Evolutionary conservation across 768 basidiomycete species (phyloP), one percentile per base, ranked within the genome.

Genomic region (Gymnopilus junonius): DNA sequence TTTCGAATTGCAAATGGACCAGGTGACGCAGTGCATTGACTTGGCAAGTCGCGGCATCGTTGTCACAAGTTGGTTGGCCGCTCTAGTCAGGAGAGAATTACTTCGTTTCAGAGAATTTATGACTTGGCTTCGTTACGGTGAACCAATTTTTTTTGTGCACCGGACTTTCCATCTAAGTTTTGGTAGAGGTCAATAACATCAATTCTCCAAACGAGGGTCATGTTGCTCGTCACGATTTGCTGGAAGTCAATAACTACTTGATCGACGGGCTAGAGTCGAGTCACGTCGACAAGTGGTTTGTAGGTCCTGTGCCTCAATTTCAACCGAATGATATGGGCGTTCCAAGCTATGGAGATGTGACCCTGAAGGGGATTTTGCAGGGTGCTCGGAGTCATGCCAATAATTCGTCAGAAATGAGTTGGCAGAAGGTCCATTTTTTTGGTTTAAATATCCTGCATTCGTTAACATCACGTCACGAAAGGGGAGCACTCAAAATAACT

Each of bases 181-280:
- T 29, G 37, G 62, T 69, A 85, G 83, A 82, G 74, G 84, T 83
- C 51, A 74, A 76, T 59, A 82, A 83, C 60, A 77, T 81, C 61
- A 88, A 86, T 69, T 76, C 84, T 35, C 73, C 80, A 50, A 79
- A 77, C 64, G 91, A 92, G 55, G 74, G 78, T 54, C 82, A 77
- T 64, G 77, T 81, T 54, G 77, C 84, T 34, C 83, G 86, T 59
- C 86, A 92, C 71, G 93, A 94, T 74, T 82, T 89, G 64, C 79
- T 93, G 55, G 90, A 93, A 80, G 92, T 91, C 55, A 91, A 92
- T 73, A 85, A 87, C 66, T 94, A 94, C 73, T 80, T 94, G 69
- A 86, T 85, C 68, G 85, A 85, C 43, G 91, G 92, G 51, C 82
- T 94, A 45, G 79, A 83, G 56, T 78, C 80, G 57, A 93, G 90